Evolutionary conservation across 2,329 filamentous ascomycete genomes (phyloP), one percentile per base, ranked within the genome.

Genomic region (Orbilia oligospora): DNA sequence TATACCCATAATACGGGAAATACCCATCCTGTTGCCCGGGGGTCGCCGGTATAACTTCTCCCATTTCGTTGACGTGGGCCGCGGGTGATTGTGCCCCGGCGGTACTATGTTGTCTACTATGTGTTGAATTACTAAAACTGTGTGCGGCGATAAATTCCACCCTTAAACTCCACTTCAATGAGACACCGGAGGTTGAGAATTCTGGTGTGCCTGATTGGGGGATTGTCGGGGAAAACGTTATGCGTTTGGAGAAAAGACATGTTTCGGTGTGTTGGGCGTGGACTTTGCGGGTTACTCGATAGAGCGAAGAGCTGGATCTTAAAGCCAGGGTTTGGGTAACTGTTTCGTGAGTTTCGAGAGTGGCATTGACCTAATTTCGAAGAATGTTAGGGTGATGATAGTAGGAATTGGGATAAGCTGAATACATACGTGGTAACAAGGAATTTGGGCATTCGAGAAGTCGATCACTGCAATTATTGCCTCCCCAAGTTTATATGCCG

Each of bases 121-220:
- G 48, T n/a, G 56, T 16, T 20, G 44, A 51, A 44, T 65, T 65
- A 14, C 53, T 64, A 24, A 81, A 80, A 46, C 88, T 83, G 18
- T 88, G 89, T 5, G 92, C 91, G 5, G 95, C 95, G 27, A 97
- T 94, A 84, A 99, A 99, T 85, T 98, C 94, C 73, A 99, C 90
- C 0, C 93, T 88, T 38, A 99, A 87, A 83, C 92, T 92, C 96
- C 96, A 99, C 81, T 93, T 92, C 27, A 97, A 86, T 80, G 89
- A 92, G 3, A 99, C 89, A 1, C 94, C 94, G 79, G 90, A 97
- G 0, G 96, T 99, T 56, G 97, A 89, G 81, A 99, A 97, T 80
- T 96, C 94, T 0, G 96, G 96, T 0, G 94, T 97, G 0, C 93
- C 94, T 14, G 88, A 88, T 18, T 92, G 88, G 0, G 96, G 96